These are phyloP conservation scores for Turritis glabra DNA, from an alignment of 345 rosid species.

Conservation along the genomic window DNA sequence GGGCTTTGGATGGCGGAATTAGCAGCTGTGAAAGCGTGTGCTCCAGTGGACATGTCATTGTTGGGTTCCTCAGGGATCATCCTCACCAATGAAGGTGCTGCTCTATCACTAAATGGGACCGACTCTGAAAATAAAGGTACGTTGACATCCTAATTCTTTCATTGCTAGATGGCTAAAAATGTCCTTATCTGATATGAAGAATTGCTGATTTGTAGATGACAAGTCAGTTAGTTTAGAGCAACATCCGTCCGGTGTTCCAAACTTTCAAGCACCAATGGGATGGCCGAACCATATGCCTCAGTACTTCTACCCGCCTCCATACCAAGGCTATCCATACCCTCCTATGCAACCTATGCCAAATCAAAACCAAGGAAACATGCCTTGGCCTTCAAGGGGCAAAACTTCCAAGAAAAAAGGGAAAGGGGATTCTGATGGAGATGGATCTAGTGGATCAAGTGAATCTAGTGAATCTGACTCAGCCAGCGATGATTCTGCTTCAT, in stretches of 20 bases:
- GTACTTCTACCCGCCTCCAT: conserved; percentile 66
- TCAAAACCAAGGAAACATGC: conserved; percentile 52
- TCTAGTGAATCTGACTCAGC: conserved; percentile 55
- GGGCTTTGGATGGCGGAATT: conserved; percentile 85
- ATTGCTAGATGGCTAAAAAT: background rate
- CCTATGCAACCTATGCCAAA: conserved; percentile 53
- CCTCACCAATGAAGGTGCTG: conserved; percentile 54
- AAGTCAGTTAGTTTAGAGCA: conserved; percentile 41
- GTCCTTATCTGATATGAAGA: background rate
- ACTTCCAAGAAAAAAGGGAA: conserved; percentile 43
- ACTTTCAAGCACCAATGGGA: conserved; percentile 55
- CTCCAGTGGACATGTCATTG: conserved; percentile 54
- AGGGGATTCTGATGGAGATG: conserved; percentile 51
- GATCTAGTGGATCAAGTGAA: conserved; percentile 42
- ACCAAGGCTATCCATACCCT: conserved; percentile 74
- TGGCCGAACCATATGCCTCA: conserved; percentile 79
- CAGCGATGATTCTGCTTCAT: conserved; percentile 53
- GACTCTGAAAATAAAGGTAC: conserved; percentile 45
- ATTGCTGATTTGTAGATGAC: conserved; percentile 48
- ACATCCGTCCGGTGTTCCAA: conserved; percentile 38
- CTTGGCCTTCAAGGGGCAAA: conserved; percentile 54
- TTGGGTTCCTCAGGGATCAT: conserved; percentile 64
- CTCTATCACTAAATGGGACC: conserved; percentile 42
- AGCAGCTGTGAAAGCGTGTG: conserved; percentile 73
- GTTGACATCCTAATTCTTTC: background rate